Base-by-base conservation (phyloP, 73 alveolate species). In the Symbiodinium natans region DNA sequence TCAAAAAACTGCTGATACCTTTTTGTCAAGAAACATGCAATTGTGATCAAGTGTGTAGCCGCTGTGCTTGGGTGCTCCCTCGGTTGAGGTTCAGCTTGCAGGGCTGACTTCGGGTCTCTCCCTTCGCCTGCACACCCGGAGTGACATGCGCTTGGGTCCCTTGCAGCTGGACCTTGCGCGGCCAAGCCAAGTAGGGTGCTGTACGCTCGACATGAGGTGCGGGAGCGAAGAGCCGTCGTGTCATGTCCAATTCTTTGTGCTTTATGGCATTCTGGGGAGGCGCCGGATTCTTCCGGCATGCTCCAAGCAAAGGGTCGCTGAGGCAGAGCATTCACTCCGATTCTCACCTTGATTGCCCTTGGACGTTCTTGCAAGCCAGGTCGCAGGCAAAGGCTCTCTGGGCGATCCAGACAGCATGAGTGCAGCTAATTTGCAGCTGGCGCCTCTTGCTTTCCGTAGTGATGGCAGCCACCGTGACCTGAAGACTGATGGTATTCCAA, bases 161-260 rank as follows among this genome's bases (percentile, higher is more conserved):
- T 15, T 87, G 29, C 94, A 87, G 94, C 94, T 87, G 31, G 94
- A 87, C 68, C 68, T 87, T 41, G 83, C 73, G 41, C 83, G 73
- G 41, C 71, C 94, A 4, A 31, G 42, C 41, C 85, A 19, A n/a
- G 41, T 87, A 15, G 94, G 94, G 40, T 73, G 85, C 68, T 87
- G 94, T 41, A 46, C 94, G 9, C 42, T 87, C 13, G 84, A 87
- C 31, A 27, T 87, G 85, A 87, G 94, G 94, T 10, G 74, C n/a
- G 74, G 34, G 15, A 59, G 9, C 36, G 34, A 8, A 13, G 31
- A 74, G 25, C 43, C 27, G 8, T 29, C 31, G 17, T 11, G 23
- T 6, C 43, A 1, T 74, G 27, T 19, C 77, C 10, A 11, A 63
- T 2, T 21, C 15, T 15, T n/a, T 11, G 10, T 31, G 25, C 13